Percentiles rank a stretch among this genome's conserved stretches.
Evolutionary conservation across 176 grass and related monocot genomes (phyloP).

Genomic region (Avena sativa): DNA sequence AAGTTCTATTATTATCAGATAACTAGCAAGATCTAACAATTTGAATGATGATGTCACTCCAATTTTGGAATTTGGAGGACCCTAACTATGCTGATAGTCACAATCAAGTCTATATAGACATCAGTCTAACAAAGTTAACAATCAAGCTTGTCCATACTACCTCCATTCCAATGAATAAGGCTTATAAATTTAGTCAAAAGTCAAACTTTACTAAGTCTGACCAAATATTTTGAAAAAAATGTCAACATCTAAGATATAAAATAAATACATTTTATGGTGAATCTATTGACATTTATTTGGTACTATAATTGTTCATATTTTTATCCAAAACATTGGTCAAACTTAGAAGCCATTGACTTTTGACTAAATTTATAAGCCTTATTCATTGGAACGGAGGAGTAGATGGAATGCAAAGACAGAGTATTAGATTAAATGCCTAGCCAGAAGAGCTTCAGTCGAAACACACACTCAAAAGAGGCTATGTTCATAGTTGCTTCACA

Average conservation of each 20-base stretch:
- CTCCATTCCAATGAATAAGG: no score
- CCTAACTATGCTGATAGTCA: slow-evolving; percentile 18
- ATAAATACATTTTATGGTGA: no score
- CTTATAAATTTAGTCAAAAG: no score
- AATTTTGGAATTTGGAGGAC: neutral
- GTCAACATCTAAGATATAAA: no score
- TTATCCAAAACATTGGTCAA: no score
- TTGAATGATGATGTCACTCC: neutral
- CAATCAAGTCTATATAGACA: neutral
- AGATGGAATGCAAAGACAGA: neutral
- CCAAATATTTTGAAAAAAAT: no score
- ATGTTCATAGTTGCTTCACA: slow-evolving; percentile 1
- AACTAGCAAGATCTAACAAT: slow-evolving; percentile 19
- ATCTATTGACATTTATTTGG: no score
- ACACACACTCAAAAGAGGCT: slow-evolving; percentile 1
- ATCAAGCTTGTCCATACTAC: neutral
- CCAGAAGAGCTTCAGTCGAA: neutral
- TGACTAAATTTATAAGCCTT: no score
- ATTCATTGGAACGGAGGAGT: no score
- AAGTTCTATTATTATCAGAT: neutral
- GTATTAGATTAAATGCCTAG: neutral
- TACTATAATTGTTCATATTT: no score
- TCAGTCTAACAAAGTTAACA: slow-evolving; percentile 1
- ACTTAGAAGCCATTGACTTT: no score
- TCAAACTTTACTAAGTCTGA: no score